Evolutionary conservation across 2,329 filamentous ascomycete species (phyloP).

Genomic region (Colletotrichum sp.): DNA sequence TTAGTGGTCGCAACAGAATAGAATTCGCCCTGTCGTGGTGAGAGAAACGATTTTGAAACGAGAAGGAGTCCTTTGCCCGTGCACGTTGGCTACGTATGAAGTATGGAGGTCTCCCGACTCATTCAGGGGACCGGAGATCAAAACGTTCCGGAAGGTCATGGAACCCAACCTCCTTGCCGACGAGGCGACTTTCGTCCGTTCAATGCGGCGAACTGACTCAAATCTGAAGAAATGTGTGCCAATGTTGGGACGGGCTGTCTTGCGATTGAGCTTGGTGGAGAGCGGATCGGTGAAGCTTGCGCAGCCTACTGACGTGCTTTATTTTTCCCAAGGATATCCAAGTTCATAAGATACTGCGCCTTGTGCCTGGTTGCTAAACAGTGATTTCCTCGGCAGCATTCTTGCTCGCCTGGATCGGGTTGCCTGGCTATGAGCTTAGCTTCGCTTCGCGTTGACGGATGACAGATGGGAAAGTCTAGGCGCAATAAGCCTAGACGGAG

Average conservation of each 20-base stretch:
- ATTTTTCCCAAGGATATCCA: not conserved
- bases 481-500: not conserved
- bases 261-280: not conserved
- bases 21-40: not conserved
- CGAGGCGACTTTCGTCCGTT: slow-evolving; percentile 1
- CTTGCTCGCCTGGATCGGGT: not conserved
- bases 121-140: not conserved
- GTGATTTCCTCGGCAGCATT: not conserved
- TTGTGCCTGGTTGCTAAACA: not conserved
- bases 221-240: not conserved
- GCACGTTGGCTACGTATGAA: not conserved
- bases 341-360: not conserved
- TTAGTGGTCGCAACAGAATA: not conserved
- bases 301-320: not conserved
- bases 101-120: not conserved
- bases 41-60: slow-evolving; percentile 12
- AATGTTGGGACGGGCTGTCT: not conserved
- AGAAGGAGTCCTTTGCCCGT: not conserved
- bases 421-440: not conserved
- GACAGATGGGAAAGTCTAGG: not conserved
- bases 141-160: slow-evolving; percentile 19
- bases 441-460: not conserved
- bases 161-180: not conserved
- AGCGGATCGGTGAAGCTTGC: not conserved
- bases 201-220: slow-evolving; percentile 9